Base-by-base conservation (phyloP, 139 green algal species). In the Chlamydomonas sp. region DNA sequence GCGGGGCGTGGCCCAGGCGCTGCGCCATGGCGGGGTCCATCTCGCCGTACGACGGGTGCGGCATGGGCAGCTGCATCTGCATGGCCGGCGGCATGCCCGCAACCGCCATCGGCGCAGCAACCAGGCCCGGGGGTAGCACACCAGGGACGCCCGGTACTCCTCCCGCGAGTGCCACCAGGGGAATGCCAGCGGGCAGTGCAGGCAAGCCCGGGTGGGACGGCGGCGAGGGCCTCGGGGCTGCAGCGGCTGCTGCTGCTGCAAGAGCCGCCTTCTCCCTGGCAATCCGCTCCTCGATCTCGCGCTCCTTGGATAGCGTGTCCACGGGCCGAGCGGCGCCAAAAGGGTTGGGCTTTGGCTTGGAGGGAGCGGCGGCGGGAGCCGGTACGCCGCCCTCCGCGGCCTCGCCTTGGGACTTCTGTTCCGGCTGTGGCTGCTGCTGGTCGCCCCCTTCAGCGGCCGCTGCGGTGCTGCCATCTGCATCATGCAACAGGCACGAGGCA, bases 241-340 rank as follows among this genome's bases (percentile, higher is more conserved):
- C 8, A 12, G 9, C 67, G 14, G 67, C 67, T 73, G 8, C 14
- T 3, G 6, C 9, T 15, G 67, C 67, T n/a, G 31, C 10, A 9
- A 15, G 63, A 5, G 6, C n/a, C 18, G 60, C 71, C 15, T 69
- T 69, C n/a, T 88, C 76, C 57, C 76, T 5, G 0, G 84, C 84
- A 3, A 83, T 67, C n/a, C 86, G 85, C 82, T 91, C 88, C 68
- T 88, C 88, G 6, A 91, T 81, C 57, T 91, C 88, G 10, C 69
- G 61, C 66, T 89, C 72, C 67, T 76, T 77, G 5, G 88, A 66
- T 12, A 86, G 68, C 5, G 88, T 91, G 57, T 91, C 88, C 60
- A 91, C 88, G 7, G 88, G 88, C 3, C 71, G 68, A 2, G 88
- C 88, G 1, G 66, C 71, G 61, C 88, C 88, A 84, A 91, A 91